Evolutionary conservation across 148 eudicot species (phyloP), one percentile per base, ranked within the genome.

Genomic region (Spergularia marina): DNA sequence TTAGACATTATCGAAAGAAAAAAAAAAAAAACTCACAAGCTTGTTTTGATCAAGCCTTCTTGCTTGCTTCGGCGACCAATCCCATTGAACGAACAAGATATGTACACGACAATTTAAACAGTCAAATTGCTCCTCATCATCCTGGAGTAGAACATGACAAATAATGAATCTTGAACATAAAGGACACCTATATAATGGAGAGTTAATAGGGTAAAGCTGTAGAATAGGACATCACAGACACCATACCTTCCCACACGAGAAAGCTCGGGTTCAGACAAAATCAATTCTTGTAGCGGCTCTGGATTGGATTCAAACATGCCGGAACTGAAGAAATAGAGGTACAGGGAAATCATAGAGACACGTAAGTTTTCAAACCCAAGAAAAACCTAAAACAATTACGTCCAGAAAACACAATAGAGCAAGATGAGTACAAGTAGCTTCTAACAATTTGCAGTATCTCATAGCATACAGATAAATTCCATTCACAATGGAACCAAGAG

Each of bases 241-340:
- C 18, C 68, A 77, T 85, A 83, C 96, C 97, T 87, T 87, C 85
- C 92, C 59, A 90, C 74, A 44, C 84, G 86, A n/a, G 91, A 86
- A 69, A 94, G 91, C 85, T 92, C 97, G 12, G 91, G 97, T 71
- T 90, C 94, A 71, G 89, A 88, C 74, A 94, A 85, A 70, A 94
- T 79, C 90, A 94, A 54, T 61, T 94, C 93, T 65, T 87, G 82
- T 52, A 94, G 89, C n/a, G 91, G 75, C 72, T 76, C 86, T 57
- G 65, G 49, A 72, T 79, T 65, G 67, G 23, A 68, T 52, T 73
- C 83, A 63, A 76, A 75, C 53, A 76, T 77, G 18, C 64, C 79
- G 78, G 80, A 72, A 77, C 95, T 94, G 83, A 58, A 67, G 12
- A 67, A 67, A 70, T 64, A 64, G 15, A 64, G 20, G 47, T 0